These are phyloP conservation scores for Metarhizium robertsii DNA, from an alignment of 2,329 filamentous ascomycete species.

Conservation along the genomic window DNA sequence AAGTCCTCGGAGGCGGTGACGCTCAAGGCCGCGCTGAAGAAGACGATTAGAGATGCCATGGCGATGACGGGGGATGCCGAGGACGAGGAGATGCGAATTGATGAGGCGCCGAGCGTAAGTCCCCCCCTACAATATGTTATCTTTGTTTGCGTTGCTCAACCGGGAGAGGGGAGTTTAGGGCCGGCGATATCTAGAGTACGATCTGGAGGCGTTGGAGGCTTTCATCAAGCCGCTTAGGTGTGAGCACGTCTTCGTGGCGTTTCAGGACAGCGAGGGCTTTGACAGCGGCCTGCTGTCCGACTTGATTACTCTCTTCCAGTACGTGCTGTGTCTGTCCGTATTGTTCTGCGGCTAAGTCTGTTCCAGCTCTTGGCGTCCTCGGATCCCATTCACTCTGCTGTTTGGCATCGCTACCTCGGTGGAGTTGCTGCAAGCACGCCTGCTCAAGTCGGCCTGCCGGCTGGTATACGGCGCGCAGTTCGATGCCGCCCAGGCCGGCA, in stretches of 20 bases:
- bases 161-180: conserved; percentile 28
- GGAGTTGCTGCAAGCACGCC: conserved; percentile 66
- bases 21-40: conserved; percentile 63
- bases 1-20: conserved; percentile 65
- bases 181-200: conserved; percentile 65
- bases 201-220: conserved; percentile 60
- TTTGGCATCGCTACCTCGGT: conserved; percentile 77
- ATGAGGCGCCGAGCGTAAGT: conserved; percentile 38
- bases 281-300: conserved; percentile 65
- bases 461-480: conserved; percentile 64
- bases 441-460: conserved; percentile 59
- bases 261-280: conserved; percentile 78
- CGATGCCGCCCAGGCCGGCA: conserved; percentile 63
- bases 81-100: conserved; percentile 43
- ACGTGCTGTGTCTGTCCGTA: conserved; percentile 16
- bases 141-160: background rate
- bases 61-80: conserved; percentile 42
- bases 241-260: conserved; percentile 57
- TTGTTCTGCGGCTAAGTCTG: conserved; percentile 18
- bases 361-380: conserved; percentile 53
- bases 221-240: conserved; percentile 45
- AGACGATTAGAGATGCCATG: conserved; percentile 60
- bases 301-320: conserved; percentile 60
- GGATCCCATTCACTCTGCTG: conserved; percentile 67
- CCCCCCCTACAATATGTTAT: background rate